Evolutionary conservation across 306 rosid genomes (phyloP), one percentile per base, ranked within the genome.

Genomic region (Elaeagnus macrophylla): DNA sequence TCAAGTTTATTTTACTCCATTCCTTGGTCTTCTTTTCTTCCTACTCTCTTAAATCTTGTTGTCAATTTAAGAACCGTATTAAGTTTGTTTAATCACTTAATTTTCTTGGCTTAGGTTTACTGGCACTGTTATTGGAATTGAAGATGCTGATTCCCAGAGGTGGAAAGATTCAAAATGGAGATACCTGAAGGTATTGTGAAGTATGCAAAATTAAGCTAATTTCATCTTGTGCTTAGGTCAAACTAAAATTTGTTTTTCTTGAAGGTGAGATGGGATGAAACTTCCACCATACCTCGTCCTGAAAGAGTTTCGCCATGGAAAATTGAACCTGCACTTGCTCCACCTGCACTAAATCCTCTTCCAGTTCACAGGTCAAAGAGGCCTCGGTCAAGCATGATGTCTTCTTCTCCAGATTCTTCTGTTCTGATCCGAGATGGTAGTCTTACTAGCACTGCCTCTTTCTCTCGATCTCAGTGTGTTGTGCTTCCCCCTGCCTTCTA

Each of bases 261-360:
- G 39, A 64, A 89, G 97, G 97, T 89, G 80, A 78, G 89, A 77
- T 91, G 99, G 99, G 99, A 91, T 55, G 99, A 91, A 67, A 91
- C 88, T 51, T 87, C 94, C 15, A 71, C 82, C 19, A 72, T 84
- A 64, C 78, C 95, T 57, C 99, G 96, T 18, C 99, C 99, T 0
- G 99, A 91, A 61, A 91, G 83, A 74, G 95, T 91, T 61, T 87
- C 99, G 37, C 93, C 86, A 36, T 91, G 99, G 99, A 87, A 91
- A 80, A 77, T 91, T 54, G 99, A 87, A 53, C 95, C 95, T 32
- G 96, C 99, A 61, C 85, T 78, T 51, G 82, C 96, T 77, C 93
- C 95, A 66, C 84, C 89, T 10, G 89, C 84, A 46, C 51, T 87
- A 17, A 91, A 76, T 70, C 82, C 95, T 61, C 85, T 84, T 65